phyloP scores from a whole-genome alignment of 2,329 filamentous ascomycete species.

The Scortechinia acanthostroma region DNA sequence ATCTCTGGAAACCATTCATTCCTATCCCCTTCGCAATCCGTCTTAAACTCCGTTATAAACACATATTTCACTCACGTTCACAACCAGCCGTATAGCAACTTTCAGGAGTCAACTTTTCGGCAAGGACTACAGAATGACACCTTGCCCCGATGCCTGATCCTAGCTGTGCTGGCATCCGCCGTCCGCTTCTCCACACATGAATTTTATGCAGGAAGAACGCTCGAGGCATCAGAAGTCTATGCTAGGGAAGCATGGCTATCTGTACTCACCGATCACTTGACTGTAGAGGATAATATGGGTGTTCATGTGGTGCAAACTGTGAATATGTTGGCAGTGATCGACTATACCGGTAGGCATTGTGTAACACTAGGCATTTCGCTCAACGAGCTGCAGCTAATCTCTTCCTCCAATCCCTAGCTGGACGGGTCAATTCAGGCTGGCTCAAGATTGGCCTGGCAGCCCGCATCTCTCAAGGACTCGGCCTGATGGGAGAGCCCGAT shows the following conservation, averaged over 20 bases:
- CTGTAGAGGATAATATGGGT: background rate
- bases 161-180: slow-evolving; percentile 2
- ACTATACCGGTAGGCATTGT: background rate
- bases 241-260: background rate
- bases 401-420: background rate
- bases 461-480: slow-evolving; percentile 21
- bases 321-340: background rate
- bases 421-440: slow-evolving; percentile 15
- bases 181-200: background rate
- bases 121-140: background rate
- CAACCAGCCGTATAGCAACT: background rate
- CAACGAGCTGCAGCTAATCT: too few species aligned
- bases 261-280: background rate
- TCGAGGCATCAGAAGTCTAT: background rate
- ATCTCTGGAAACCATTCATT: background rate
- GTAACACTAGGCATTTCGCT: background rate
- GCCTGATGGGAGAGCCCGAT: slow-evolving; percentile 10
- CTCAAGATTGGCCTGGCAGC: slow-evolving; percentile 21
- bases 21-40: background rate
- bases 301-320: slow-evolving; percentile 3
- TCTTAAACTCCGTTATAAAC: background rate
- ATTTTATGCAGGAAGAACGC: slow-evolving; percentile 2
- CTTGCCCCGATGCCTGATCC: background rate
- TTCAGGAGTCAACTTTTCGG: background rate
- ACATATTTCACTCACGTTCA: background rate